Conservation (phyloP, 345 rosid species). For the sweet orange (Citrus sinensis) region DNA sequence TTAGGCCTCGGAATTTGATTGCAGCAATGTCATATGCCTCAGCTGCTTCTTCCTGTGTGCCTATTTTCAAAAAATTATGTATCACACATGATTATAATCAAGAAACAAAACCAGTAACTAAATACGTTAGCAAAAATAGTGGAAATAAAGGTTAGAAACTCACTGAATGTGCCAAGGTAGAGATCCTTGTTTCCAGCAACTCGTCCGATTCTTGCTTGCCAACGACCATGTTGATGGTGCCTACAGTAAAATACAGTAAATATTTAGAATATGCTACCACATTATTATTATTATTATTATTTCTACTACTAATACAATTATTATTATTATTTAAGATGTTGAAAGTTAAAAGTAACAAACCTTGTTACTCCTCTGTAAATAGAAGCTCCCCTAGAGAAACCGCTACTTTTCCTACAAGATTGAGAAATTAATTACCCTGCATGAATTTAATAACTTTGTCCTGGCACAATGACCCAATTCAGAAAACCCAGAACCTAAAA, state of each 20-base stretch:
- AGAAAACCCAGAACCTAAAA: neutral
- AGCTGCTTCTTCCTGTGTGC: slow-evolving; percentile 96
- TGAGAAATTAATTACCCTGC: neutral
- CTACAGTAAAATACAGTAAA: slow-evolving; percentile 25
- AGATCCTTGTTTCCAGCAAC: slow-evolving; percentile 99
- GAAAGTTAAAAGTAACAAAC: slow-evolving; percentile 22
- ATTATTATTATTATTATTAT: too few species aligned
- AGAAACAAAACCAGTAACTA: neutral
- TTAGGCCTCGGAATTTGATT: slow-evolving; percentile 83
- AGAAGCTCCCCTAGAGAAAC: slow-evolving; percentile 97
- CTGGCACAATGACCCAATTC: neutral
- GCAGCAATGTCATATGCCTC: slow-evolving; percentile 99
- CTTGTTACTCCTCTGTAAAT: slow-evolving; percentile 96
- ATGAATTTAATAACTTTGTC: neutral
- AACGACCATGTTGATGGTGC: slow-evolving; percentile 97
- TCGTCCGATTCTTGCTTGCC: slow-evolving; percentile 98
- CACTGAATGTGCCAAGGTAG: slow-evolving; percentile 95
- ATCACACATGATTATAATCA: neutral
- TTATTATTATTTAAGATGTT: neutral
- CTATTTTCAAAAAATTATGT: slow-evolving; percentile 18
- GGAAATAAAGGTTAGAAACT: slow-evolving; percentile 20
- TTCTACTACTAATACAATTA: too few species aligned
- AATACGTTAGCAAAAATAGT: neutral
- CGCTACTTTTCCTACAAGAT: slow-evolving; percentile 76
- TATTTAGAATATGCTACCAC: neutral